Conservation (phyloP, 176 grass and related monocot species). For the Avena atlantica region DNA sequence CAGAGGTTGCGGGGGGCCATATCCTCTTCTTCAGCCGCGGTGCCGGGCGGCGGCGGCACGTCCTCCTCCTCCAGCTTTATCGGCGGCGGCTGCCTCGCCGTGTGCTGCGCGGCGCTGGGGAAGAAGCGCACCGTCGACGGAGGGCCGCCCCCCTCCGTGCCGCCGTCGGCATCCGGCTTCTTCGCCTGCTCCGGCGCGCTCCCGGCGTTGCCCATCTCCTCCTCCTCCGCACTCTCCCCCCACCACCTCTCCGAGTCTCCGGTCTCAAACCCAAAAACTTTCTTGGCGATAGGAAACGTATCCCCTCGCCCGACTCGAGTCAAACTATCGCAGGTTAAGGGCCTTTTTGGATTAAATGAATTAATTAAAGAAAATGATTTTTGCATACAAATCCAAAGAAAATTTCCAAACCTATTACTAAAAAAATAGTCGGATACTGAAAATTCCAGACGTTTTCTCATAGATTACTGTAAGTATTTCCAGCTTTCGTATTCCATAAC, state of each 20-base stretch:
- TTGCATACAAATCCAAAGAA: not conserved
- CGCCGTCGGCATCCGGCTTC: not conserved
- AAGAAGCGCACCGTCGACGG: constrained; percentile 68
- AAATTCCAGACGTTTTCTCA: no score
- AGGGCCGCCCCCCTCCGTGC: not conserved
- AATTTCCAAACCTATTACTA: no score
- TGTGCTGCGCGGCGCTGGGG: constrained; percentile 46
- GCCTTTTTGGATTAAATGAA: not conserved
- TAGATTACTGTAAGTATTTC: no score
- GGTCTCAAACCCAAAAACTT: not conserved
- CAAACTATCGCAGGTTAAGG: not conserved
- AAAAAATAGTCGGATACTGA: no score
- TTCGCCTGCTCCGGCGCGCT: constrained; percentile 50
- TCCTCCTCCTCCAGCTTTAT: constrained; percentile 70
- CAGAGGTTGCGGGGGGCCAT: constrained; percentile 63
- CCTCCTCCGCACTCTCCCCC: not conserved
- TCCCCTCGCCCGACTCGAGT: not conserved
- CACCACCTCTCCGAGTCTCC: no score
- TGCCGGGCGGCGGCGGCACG: constrained; percentile 41
- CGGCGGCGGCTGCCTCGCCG: constrained; percentile 53
- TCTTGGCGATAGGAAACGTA: not conserved
- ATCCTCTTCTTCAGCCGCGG: constrained; percentile 37
- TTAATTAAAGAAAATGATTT: not conserved
- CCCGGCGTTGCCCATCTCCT: constrained; percentile 52
- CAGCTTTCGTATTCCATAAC: no score